Evolutionary conservation across 75 land plant genomes (phyloP).

Genomic region (Adiantum capillusveneris): DNA sequence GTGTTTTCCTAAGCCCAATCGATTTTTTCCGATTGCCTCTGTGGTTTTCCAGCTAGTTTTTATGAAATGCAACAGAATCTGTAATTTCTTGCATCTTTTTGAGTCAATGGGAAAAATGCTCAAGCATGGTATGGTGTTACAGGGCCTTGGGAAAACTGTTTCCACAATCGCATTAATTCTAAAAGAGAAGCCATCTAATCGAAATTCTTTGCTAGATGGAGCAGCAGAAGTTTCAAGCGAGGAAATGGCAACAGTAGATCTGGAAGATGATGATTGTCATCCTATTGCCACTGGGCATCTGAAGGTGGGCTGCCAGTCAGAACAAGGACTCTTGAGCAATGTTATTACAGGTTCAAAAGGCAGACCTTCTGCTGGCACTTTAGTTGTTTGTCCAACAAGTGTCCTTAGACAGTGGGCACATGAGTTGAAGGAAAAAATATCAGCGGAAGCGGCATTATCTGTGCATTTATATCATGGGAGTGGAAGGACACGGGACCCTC

Average conservation of each 20-base stretch:
- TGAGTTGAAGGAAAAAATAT: constrained; percentile 74
- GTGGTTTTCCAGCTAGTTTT: no score
- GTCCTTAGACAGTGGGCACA: constrained; percentile 92
- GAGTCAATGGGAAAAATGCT: no score
- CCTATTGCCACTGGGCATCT: constrained; percentile 12
- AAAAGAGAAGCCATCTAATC: constrained; percentile 40
- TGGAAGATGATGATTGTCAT: constrained; percentile 76
- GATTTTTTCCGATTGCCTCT: not conserved
- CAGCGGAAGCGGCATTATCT: constrained; percentile 47
- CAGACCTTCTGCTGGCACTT: constrained; percentile 84
- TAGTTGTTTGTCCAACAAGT: constrained; percentile 97
- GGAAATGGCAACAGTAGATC: constrained; percentile 57
- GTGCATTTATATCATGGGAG: constrained; percentile 91
- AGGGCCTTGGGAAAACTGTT: constrained; percentile 98
- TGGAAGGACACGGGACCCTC: constrained; percentile 73
- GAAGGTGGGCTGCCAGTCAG: not conserved
- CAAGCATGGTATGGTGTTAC: constrained; percentile 15
- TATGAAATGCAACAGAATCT: no score
- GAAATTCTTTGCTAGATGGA: constrained; percentile 24
- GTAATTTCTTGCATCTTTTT: no score
- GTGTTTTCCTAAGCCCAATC: constrained; percentile 30
- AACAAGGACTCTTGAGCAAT: not conserved
- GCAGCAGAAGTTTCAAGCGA: constrained; percentile 6
- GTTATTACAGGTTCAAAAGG: constrained; percentile 15
- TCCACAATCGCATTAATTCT: constrained; percentile 87